A percentile compares a stretch with the other conserved stretches of the same genome.
phyloP scores from a whole-genome alignment of 495 filamentous ascomycete genomes.

The Aspergillus conjunctus region DNA sequence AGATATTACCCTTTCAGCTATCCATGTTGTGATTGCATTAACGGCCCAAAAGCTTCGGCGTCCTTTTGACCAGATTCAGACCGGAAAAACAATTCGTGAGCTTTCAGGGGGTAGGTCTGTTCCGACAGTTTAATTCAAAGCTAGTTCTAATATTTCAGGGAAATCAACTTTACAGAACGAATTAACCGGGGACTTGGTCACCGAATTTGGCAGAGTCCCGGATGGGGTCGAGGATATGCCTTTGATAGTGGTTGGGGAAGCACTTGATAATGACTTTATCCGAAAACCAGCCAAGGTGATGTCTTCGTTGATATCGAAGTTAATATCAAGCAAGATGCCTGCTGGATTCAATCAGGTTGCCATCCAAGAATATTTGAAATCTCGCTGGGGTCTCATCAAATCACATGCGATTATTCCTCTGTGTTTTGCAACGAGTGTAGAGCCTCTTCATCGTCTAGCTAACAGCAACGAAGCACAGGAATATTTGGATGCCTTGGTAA shows the following conservation, averaged over 20 bases:
- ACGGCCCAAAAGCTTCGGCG: slow-evolving; percentile 30
- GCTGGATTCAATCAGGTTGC: slow-evolving; percentile 96
- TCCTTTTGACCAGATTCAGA: slow-evolving; percentile 26
- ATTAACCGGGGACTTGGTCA: slow-evolving; percentile 89
- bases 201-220: slow-evolving; percentile 96
- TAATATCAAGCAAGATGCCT: slow-evolving; percentile 98
- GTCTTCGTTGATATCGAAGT: slow-evolving; percentile 82
- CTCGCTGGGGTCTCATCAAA: slow-evolving; percentile 91
- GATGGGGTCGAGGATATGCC: slow-evolving; percentile 98
- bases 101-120: slow-evolving; percentile 26
- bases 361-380: slow-evolving; percentile 88
- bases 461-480: slow-evolving; percentile 84
- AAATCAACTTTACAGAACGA: slow-evolving; percentile 97
- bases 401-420: slow-evolving; percentile 59
- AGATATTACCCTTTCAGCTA: slow-evolving; percentile 20
- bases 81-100: slow-evolving; percentile 27
- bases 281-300: slow-evolving; percentile 96
- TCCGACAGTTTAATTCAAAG: background rate
- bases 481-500: slow-evolving; percentile 79
- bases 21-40: slow-evolving; percentile 25
- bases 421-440: slow-evolving; percentile 85
- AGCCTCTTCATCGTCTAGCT: slow-evolving; percentile 80
- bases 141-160: slow-evolving; percentile 50
- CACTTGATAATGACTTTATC: slow-evolving; percentile 94
- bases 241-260: slow-evolving; percentile 84